Percentiles rank a stretch among this genome's conserved stretches.
These are phyloP conservation scores for Suhomyces bolitotheri DNA, from an alignment of 1,139 yeast genomes.

Conservation along the genomic window DNA sequence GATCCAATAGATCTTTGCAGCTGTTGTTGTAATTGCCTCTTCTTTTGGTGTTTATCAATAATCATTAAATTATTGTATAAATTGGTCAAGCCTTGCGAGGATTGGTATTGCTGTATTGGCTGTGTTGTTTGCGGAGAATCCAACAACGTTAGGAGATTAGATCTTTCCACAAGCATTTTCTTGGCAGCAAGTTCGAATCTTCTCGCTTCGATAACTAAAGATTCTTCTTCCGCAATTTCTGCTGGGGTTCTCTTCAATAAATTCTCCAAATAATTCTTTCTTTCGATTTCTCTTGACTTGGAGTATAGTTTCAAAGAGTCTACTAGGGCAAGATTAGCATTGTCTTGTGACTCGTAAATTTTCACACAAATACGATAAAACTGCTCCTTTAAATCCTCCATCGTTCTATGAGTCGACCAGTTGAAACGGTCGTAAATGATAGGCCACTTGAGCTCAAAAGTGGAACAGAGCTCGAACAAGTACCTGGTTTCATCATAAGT, in stretches of 20 bases:
- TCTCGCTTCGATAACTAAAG: constrained; percentile 87
- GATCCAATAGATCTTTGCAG: constrained; percentile 29
- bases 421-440: constrained; percentile 76
- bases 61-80: constrained; percentile 79
- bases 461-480: constrained; percentile 68
- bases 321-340: constrained; percentile 47
- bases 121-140: constrained; percentile 89
- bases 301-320: constrained; percentile 58
- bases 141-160: constrained; percentile 70
- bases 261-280: constrained; percentile 79
- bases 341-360: constrained; percentile 47
- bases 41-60: constrained; percentile 63
- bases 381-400: constrained; percentile 83
- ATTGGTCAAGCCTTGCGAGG: constrained; percentile 88
- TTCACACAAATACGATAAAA: constrained; percentile 56
- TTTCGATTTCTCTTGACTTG: constrained; percentile 65
- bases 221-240: constrained; percentile 97
- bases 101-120: constrained; percentile 71
- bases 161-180: constrained; percentile 81
- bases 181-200: constrained; percentile 92
- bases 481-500: constrained; percentile 73
- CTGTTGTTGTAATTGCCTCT: constrained; percentile 35
- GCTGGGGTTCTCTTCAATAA: constrained; percentile 86
- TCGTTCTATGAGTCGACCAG: constrained; percentile 35
- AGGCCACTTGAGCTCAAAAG: constrained; percentile 85